Percentiles rank a stretch among this genome's conserved stretches.
Evolutionary conservation across 163 green algal species (phyloP).

Genomic region (Chloromonas sp.): DNA sequence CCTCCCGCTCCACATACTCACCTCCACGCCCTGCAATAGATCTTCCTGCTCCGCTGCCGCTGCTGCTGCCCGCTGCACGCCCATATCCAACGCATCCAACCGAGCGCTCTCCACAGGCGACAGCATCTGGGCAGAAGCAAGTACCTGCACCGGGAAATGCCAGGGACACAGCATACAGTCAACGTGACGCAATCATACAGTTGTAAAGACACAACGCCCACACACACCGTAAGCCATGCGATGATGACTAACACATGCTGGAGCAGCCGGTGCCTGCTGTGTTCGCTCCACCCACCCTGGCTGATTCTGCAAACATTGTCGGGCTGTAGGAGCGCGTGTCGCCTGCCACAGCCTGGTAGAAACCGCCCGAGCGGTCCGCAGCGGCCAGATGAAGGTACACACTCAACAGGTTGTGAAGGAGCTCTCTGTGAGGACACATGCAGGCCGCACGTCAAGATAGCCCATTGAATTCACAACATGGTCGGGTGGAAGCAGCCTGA

Average conservation of each 20-base stretch:
- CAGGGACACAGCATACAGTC: too few relatives aligned
- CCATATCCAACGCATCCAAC: conserved; percentile 19
- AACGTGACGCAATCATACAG: too few relatives aligned
- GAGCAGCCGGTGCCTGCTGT: not conserved
- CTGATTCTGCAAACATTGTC: conserved; percentile 65
- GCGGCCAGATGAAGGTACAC: conserved; percentile 63
- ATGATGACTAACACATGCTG: not conserved
- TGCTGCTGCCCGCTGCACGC: conserved; percentile 14
- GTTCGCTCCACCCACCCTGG: conserved; percentile 12
- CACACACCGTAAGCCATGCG: conserved; percentile 9
- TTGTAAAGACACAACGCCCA: not conserved
- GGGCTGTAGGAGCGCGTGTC: conserved; percentile 62
- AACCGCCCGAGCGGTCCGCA: conserved; percentile 39
- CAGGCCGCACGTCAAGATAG: not conserved
- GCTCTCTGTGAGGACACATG: conserved; percentile 44
- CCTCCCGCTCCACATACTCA: not conserved
- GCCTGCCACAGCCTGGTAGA: conserved; percentile 51
- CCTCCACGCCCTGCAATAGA: conserved; percentile 26
- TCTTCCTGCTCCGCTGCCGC: conserved; percentile 26
- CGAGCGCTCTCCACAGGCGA: not conserved
- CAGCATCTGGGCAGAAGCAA: conserved; percentile 4
- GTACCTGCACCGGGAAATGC: conserved; percentile 1
- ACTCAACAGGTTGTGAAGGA: conserved; percentile 72
- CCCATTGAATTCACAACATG: too few relatives aligned
- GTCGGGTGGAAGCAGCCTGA: too few relatives aligned